Evolutionary conservation across 305 asterid genomes (phyloP), one percentile per base, ranked within the genome.

Genomic region (Andrographis paniculata): DNA sequence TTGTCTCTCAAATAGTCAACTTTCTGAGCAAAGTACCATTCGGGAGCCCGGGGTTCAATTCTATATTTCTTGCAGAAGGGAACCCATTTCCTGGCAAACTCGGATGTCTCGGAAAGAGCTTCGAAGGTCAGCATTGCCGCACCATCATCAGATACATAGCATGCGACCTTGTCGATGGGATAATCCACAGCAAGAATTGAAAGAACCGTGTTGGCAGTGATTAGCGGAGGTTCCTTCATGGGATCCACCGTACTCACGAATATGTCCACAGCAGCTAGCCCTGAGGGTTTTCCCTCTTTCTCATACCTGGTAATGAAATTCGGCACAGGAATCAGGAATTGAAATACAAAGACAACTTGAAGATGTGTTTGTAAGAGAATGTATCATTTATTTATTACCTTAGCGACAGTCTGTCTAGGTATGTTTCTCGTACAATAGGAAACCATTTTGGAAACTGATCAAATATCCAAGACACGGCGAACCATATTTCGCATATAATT

Each of bases 41-140:
- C 99, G 0, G 99, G 99, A 41, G 99, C 96, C 17, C 99, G 91
- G 42, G 99, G 99, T 64, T 91, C 99, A 12, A 91, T 77, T 67
- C 53, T 60, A 68, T 67, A 83, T 63, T 66, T 86, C 75, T 91
- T 91, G 79, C 99, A 86, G 73, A 91, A 91, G 0, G 99, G 99
- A 36, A 91, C 99, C 99, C 99, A 91, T 50, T 83, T 91, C 64
- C 96, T 63, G 7, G 99, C 99, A 16, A 86, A 91, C 62, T 86
- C 99, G 15, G 96, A 83, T 8, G 99, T 91, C 78, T 91, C 99
- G 0, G 99, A 82, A 30, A 91, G 89, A 42, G 96, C 96, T 73
- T 91, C 99, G 50, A 91, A 91, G 19, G 99, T 86, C 43, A 91
- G 96, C 99, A 91, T 86, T 13, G 99, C 96, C 42, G 98, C 98